A percentile compares a stretch with the other conserved stretches of the same genome.
Evolutionary conservation across 1,139 yeast species (phyloP).

Genomic region (Blastobotrys petasosporus): DNA sequence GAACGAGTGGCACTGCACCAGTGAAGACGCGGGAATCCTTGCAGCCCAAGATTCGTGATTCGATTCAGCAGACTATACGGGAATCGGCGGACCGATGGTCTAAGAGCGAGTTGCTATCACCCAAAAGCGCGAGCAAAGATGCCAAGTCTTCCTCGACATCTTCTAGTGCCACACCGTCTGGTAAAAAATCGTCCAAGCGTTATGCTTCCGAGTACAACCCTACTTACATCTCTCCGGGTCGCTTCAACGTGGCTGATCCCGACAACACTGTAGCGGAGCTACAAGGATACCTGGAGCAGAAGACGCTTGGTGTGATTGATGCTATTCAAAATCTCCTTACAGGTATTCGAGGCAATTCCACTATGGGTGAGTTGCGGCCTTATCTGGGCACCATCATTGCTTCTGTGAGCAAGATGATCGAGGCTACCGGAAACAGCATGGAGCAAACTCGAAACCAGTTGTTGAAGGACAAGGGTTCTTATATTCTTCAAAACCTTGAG

Average conservation of each 20-base stretch:
- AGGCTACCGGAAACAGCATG: slow-evolving; percentile 86
- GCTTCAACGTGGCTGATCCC: slow-evolving; percentile 77
- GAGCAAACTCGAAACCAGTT: slow-evolving; percentile 70
- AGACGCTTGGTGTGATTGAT: slow-evolving; percentile 85
- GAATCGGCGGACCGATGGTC: too few relatives aligned
- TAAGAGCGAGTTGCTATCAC: too few relatives aligned
- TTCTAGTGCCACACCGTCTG: too few relatives aligned
- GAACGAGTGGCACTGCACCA: too few relatives aligned
- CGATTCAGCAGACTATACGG: too few relatives aligned
- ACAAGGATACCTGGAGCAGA: slow-evolving; percentile 82
- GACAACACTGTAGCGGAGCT: slow-evolving; percentile 80
- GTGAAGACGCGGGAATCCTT: too few relatives aligned
- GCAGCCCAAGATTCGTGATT: too few relatives aligned
- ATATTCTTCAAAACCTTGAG: slow-evolving; percentile 80
- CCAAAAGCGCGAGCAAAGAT: too few relatives aligned
- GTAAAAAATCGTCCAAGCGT: slow-evolving; percentile 1
- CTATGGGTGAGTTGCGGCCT: slow-evolving; percentile 64
- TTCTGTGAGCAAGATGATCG: slow-evolving; percentile 82
- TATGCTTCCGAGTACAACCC: slow-evolving; percentile 4
- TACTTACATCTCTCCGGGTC: slow-evolving; percentile 18
- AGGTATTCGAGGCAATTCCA: slow-evolving; percentile 47
- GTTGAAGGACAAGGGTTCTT: slow-evolving; percentile 82
- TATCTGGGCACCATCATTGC: slow-evolving; percentile 68
- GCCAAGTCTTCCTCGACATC: too few relatives aligned
- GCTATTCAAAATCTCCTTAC: slow-evolving; percentile 75